Base-by-base conservation (phyloP, 768 basidiomycete genomes). In the Leccinum longicurvipes region DNA sequence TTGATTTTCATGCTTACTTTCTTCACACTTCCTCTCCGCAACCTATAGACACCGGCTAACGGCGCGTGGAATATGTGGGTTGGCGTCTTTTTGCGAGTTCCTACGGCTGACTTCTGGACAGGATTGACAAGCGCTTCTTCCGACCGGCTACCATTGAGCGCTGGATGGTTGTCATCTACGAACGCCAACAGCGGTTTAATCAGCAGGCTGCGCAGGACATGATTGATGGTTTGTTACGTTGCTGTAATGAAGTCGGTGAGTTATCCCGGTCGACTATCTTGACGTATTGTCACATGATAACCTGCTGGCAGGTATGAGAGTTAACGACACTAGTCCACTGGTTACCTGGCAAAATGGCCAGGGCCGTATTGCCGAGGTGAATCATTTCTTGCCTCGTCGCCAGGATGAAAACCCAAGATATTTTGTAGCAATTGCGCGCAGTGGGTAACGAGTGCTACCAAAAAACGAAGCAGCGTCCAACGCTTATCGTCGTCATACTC, bases 21-120 rank as follows among this genome's bases (percentile, higher is more conserved):
- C n/a, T 9, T 1, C 17, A 5, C 6, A 17, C 25, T 54, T 55
- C 62, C 51, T 62, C 27, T 59, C 34, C 4, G 34, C 24, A n/a
- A 39, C 42, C 39, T 49, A 14, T 57, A 88, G 86, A 69, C 65
- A 32, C 89, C 88, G 0, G 73, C 67, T 6, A 82, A 89, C 52
- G 90, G 90, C 5, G 71, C 82, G 0, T 92, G 90, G 90, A 92
- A 91, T 55, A 88, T 91, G 90, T 84, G 51, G 36, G 73, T 73
- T 31, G 27, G 15, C 3, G 41, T 19, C 29, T 54, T 21, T 32
- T 46, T 47, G 27, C 1, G n/a, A 11, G 44, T 12, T 41, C 45
- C 14, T 24, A 28, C 39, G 50, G 5, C 10, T 57, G 42, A 68
- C 42, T 42, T 42, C 56, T 44, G 48, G 28, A 50, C 28, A 88